Evolutionary conservation across 2,329 filamentous ascomycete genomes (phyloP).

Genomic region (Curvularia spicifera): DNA sequence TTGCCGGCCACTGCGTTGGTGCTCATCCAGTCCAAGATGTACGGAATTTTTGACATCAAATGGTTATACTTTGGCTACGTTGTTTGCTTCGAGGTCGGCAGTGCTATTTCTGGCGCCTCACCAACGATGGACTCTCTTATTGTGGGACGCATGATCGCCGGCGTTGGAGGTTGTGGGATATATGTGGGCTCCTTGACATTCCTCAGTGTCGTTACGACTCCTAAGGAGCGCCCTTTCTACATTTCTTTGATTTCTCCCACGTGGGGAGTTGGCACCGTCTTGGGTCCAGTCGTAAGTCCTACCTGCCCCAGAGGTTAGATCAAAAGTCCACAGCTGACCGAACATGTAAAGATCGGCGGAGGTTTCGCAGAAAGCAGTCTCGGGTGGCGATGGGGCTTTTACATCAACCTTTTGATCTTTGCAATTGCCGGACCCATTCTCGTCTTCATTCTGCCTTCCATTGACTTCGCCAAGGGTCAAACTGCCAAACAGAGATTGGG

Average conservation of each 20-base stretch:
- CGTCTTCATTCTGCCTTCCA: conserved; percentile 10
- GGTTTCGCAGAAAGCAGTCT: conserved; percentile 2
- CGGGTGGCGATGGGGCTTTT: conserved; percentile 24
- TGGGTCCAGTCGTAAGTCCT: conserved; percentile 1
- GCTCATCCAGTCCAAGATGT: conserved; percentile 2
- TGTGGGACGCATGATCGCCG: conserved; percentile 2
- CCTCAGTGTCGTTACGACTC: neutral
- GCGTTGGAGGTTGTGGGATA: neutral
- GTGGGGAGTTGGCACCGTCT: conserved; percentile 1
- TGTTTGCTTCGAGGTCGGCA: neutral
- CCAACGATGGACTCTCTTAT: conserved; percentile 3
- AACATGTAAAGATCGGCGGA: neutral
- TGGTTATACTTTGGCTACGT: conserved; percentile 1
- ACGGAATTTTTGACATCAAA: conserved; percentile 1
- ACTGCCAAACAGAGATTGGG: neutral
- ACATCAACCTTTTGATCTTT: conserved; percentile 38
- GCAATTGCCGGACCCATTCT: conserved; percentile 43
- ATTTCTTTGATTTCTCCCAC: neutral
- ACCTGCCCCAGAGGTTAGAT: neutral
- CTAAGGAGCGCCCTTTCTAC: conserved; percentile 1
- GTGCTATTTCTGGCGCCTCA: neutral
- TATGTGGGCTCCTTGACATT: conserved; percentile 3
- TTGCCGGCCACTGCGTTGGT: neutral
- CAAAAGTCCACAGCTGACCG: neutral
- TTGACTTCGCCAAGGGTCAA: conserved; percentile 3